These are phyloP conservation scores for Eremothecium cymbalariae DNA, from an alignment of 1,139 yeast species.

Conservation along the genomic window DNA sequence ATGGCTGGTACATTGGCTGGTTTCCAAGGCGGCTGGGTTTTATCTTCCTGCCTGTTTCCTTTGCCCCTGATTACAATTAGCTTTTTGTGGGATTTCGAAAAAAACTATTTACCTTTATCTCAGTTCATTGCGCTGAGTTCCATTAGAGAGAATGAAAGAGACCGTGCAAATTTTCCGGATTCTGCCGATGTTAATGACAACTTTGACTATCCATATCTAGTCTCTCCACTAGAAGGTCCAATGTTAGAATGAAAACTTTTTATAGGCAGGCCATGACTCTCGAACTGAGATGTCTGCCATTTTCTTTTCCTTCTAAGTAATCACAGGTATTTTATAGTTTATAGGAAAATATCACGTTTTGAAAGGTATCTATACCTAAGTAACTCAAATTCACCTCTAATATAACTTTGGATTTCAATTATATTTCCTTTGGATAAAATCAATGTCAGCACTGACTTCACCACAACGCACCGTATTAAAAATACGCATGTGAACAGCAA, in stretches of 20 bases:
- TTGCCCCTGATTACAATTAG: constrained; percentile 61
- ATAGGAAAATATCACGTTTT: constrained; percentile 7
- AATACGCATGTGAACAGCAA: constrained; percentile 24
- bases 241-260: constrained; percentile 14
- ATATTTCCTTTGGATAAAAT: constrained; percentile 20
- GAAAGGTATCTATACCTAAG: constrained; percentile 7
- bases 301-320: no score
- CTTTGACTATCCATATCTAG: constrained; percentile 69
- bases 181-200: constrained; percentile 41
- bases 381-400: constrained; percentile 9
- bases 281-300: no score
- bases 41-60: constrained; percentile 67
- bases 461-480: constrained; percentile 19
- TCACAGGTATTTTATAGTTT: not conserved
- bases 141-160: constrained; percentile 35
- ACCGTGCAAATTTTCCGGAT: constrained; percentile 34
- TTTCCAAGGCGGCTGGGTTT: constrained; percentile 63
- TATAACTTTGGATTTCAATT: constrained; percentile 3
- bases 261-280: no score
- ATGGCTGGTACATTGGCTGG: constrained; percentile 86
- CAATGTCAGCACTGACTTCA: constrained; percentile 24
- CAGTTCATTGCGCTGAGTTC: constrained; percentile 80
- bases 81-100: constrained; percentile 74
- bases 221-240: constrained; percentile 71
- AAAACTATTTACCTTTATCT: constrained; percentile 70